phyloP scores from a whole-genome alignment of 1,139 yeast species.

The Kazachstania sp. region DNA sequence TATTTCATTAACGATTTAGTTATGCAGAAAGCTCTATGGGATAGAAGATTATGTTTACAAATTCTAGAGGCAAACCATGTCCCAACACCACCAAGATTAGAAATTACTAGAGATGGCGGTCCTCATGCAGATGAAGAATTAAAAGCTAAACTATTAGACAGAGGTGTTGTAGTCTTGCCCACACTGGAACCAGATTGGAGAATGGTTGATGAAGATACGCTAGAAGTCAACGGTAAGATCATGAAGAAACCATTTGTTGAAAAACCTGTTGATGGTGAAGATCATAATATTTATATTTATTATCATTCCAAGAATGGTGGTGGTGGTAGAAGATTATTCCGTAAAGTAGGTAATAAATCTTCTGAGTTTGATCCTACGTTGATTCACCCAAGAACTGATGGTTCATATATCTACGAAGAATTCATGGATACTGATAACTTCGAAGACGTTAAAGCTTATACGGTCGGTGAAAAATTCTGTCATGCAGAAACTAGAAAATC shows the following conservation, averaged over 20 bases:
- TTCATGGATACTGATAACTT: conserved; percentile 98
- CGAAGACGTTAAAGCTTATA: conserved; percentile 97
- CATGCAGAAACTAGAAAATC: conserved; percentile 98
- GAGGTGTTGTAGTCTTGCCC: conserved; percentile 49
- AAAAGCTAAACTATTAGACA: conserved; percentile 44
- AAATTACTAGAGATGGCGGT: conserved; percentile 94
- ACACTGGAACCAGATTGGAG: conserved; percentile 70
- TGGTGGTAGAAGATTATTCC: conserved; percentile 88
- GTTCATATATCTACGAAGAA: conserved; percentile 85
- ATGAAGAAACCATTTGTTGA: conserved; percentile 91
- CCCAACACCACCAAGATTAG: conserved; percentile 80
- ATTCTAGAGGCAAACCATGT: conserved; percentile 78
- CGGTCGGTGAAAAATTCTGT: conserved; percentile 84
- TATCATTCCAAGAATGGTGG: conserved; percentile 88
- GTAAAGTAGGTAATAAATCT: conserved; percentile 95
- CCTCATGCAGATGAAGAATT: conserved; percentile 71
- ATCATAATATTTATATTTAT: conserved; percentile 91
- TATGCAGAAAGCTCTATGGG: conserved; percentile 94
- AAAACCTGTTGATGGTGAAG: conserved; percentile 98
- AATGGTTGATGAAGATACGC: conserved; percentile 81
- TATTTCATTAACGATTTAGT: conserved; percentile 80
- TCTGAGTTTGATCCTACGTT: conserved; percentile 90
- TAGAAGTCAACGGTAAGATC: conserved; percentile 62
- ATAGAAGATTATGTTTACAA: conserved; percentile 77
- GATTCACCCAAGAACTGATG: conserved; percentile 69